A percentile compares a stretch with the other conserved stretches of the same genome.
phyloP scores from a whole-genome alignment of 371 early-diverging fungal species.

The Mucor indicus region DNA sequence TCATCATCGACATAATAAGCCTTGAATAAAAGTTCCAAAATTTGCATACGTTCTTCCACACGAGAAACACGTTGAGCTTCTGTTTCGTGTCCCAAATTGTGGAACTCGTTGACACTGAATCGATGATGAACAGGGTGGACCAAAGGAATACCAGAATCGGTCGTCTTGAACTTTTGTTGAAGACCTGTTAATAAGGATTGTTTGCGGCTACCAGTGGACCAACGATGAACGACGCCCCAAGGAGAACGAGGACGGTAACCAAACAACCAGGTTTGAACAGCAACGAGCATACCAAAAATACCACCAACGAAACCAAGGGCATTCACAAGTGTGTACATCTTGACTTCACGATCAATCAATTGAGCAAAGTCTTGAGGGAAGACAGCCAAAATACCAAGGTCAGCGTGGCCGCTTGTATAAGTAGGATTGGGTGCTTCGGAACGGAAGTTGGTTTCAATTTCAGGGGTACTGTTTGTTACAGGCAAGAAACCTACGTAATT shows the following conservation, averaged over 20 bases:
- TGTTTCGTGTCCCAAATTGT: conserved; percentile 24
- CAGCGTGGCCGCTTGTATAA: conserved; percentile 26
- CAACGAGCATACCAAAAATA: conserved; percentile 46
- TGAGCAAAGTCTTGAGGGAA: conserved; percentile 23
- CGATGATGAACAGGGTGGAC: conserved; percentile 47
- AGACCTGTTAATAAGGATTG: conserved; percentile 38
- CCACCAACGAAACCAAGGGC: conserved; percentile 52
- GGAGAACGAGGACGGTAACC: conserved; percentile 49
- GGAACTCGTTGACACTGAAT: conserved; percentile 31
- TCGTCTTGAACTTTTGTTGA: conserved; percentile 36
- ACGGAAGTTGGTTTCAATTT: conserved; percentile 38
- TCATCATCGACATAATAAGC: conserved; percentile 40
- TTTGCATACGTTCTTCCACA: conserved; percentile 36
- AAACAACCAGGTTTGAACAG: conserved; percentile 45
- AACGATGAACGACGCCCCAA: conserved; percentile 51
- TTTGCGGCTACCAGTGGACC: conserved; percentile 46
- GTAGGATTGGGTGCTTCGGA: conserved; percentile 40
- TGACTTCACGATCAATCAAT: conserved; percentile 36
- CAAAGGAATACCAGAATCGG: conserved; percentile 41
- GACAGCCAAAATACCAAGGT: conserved; percentile 31
- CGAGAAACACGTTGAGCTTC: conserved; percentile 29
- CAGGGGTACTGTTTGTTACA: conserved; percentile 39
- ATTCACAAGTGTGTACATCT: conserved; percentile 46
- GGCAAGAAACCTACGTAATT: conserved; percentile 51
- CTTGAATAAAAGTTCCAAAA: conserved; percentile 30